Evolutionary conservation across 805 yeast species (phyloP), one percentile per base, ranked within the genome.

Genomic region (Scheffersomyces lignosus): DNA sequence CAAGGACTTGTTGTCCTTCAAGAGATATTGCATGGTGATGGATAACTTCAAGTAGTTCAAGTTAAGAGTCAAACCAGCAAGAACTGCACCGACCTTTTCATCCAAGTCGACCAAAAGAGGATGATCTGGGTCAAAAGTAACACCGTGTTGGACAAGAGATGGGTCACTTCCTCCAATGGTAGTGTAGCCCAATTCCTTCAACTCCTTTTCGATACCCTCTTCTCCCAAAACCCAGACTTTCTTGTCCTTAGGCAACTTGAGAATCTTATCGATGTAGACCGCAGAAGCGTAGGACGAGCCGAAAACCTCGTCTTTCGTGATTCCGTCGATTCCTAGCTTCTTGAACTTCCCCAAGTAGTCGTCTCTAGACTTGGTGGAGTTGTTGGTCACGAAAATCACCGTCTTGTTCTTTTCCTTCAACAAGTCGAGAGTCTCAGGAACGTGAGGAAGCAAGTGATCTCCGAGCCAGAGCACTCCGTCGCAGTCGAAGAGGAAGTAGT

Each of bases 401-500:
- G 81, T 77, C 60, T 93, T 93, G 26, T 77, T 76, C 18, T 45
- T 38, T 3, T 57, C 39, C 40, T 74, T 73, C 46, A 93, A 67
- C 28, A 84, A 56, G 7, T 73, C 71, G 28, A 93, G 60, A 0
- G 96, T 85, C 58, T 93, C 97, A 9, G 70, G 73, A 2, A 87
- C 85, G 13, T 76, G 67, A 5, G 97, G 97, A 32, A 93, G 71
- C 16, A 87, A 62, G 47, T 81, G 86, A 44, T 78, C 80, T 2
- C 98, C 98, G 33, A 85, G 65, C 99, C 99, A 93, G 41, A 93
- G 70, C 4, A 93, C 99, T 22, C 99, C 99, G 58, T 93, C 99
- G 66, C 99, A 93, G 55, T 93, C 99, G 58, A 93, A 93, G 48
- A 93, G 67, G 52, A 90, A 91, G 41, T 87, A 88, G 56, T 89